A percentile compares a stretch with the other conserved stretches of the same genome.
Conservation (phyloP, 2,329 filamentous ascomycete species). For the Graphilbum fragrans region DNA sequence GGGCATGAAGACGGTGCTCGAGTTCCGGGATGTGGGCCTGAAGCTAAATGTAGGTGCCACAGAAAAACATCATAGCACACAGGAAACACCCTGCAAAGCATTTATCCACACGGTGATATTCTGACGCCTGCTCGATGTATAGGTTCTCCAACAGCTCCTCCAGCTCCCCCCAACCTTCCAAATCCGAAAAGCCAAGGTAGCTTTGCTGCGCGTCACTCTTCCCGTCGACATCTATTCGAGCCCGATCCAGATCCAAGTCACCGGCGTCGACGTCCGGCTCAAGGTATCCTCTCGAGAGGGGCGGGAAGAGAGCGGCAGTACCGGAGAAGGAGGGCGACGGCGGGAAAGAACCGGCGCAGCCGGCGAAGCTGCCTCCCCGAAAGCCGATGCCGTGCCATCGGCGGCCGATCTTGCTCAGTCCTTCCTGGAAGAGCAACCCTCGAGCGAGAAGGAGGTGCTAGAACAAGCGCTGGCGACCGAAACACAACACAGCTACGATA, state of each 20-base stretch:
- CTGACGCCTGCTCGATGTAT: background rate
- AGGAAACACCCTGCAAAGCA: background rate
- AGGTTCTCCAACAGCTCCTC: conserved; percentile 71
- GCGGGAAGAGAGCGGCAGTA: conserved; percentile 21
- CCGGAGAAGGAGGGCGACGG: background rate
- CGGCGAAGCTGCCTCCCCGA: conserved; percentile 15
- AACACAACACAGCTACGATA: conserved; percentile 41
- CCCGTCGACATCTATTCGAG: conserved; percentile 81
- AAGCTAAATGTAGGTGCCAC: conserved; percentile 53
- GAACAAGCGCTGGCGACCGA: conserved; percentile 57
- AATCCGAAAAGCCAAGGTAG: conserved; percentile 62
- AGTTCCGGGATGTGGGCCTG: conserved; percentile 77
- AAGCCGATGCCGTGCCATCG: conserved; percentile 42
- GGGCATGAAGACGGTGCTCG: conserved; percentile 71
- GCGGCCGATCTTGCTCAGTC: conserved; percentile 64
- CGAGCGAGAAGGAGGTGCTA: conserved; percentile 51
- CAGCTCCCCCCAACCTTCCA: conserved; percentile 61
- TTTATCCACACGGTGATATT: too few species aligned
- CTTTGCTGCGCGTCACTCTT: conserved; percentile 67
- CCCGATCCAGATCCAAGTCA: conserved; percentile 69
- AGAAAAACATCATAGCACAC: background rate
- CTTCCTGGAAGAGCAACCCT: conserved; percentile 61
- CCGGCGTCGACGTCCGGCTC: conserved; percentile 64
- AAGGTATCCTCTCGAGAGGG: conserved; percentile 40
- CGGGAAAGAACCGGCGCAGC: conserved; percentile 15